Conservation (phyloP, 257 asterid species). For the Solanum etuberosum region DNA sequence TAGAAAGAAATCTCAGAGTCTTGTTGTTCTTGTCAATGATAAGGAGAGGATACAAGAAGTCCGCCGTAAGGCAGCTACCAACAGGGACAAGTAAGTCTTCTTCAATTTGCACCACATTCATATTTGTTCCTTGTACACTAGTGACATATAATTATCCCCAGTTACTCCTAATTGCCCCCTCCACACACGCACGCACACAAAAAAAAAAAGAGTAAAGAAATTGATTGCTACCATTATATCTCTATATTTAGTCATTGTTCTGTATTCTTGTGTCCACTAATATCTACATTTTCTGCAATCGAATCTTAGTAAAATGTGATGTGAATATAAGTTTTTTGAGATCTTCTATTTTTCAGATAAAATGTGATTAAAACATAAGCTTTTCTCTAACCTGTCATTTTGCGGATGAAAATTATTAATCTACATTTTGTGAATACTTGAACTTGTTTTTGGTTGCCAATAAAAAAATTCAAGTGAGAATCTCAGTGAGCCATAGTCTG, state of each 20-base stretch:
- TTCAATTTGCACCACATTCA: background rate
- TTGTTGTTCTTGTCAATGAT: conserved; percentile 86
- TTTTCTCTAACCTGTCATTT: background rate
- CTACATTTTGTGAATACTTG: background rate
- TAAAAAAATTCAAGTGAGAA: background rate
- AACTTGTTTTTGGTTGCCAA: background rate
- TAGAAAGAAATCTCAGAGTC: conserved; percentile 87
- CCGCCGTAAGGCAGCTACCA: conserved; percentile 89
- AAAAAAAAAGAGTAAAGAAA: background rate
- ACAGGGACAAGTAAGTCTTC: conserved; percentile 69
- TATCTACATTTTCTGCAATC: background rate
- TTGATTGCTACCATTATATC: background rate
- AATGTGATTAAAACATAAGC: background rate
- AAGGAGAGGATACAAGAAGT: conserved; percentile 92
- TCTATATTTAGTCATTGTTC: background rate
- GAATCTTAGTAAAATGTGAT: background rate
- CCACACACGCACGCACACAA: background rate
- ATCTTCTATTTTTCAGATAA: background rate
- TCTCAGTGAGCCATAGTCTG: background rate
- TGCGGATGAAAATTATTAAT: background rate
- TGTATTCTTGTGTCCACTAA: background rate
- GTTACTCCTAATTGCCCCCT: background rate
- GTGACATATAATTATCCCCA: background rate
- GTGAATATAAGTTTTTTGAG: background rate
- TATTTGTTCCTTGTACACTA: background rate